phyloP scores from a whole-genome alignment of 805 yeast species.

The Saturnispora mendoncae region DNA sequence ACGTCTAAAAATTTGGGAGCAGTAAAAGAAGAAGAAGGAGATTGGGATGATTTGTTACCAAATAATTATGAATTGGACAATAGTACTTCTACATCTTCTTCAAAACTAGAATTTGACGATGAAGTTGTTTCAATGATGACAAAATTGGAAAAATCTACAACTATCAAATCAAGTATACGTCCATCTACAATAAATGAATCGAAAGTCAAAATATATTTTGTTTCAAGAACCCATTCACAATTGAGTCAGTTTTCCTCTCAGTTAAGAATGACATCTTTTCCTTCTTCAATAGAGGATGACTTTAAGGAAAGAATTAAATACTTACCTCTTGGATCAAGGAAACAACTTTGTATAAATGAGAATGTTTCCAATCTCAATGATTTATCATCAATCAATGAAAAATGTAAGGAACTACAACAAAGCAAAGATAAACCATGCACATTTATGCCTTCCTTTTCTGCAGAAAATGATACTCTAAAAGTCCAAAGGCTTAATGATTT shows the following conservation, averaged over 20 bases:
- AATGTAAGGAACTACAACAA: constrained; percentile 64
- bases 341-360: constrained; percentile 73
- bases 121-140: constrained; percentile 44
- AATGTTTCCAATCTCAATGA: constrained; percentile 43
- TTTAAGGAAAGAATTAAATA: constrained; percentile 50
- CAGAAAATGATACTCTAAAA: constrained; percentile 26
- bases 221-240: constrained; percentile 91
- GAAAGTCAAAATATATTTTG: constrained; percentile 49
- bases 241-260: constrained; percentile 73
- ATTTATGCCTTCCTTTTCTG: constrained; percentile 31
- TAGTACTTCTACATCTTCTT: constrained; percentile 9
- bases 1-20: not conserved
- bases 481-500: constrained; percentile 42
- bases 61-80: constrained; percentile 28
- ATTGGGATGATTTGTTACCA: constrained; percentile 15
- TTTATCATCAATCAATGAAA: constrained; percentile 60
- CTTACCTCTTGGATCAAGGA: constrained; percentile 72
- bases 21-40: constrained; percentile 1
- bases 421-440: constrained; percentile 28
- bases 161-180: not conserved
- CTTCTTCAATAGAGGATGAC: constrained; percentile 42
- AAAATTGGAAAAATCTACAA: constrained; percentile 29
- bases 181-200: constrained; percentile 21
- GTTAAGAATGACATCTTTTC: constrained; percentile 50
- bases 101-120: constrained; percentile 24